phyloP scores from a whole-genome alignment of 78 protist genomes.

The Pigoraptor vietnamica region DNA sequence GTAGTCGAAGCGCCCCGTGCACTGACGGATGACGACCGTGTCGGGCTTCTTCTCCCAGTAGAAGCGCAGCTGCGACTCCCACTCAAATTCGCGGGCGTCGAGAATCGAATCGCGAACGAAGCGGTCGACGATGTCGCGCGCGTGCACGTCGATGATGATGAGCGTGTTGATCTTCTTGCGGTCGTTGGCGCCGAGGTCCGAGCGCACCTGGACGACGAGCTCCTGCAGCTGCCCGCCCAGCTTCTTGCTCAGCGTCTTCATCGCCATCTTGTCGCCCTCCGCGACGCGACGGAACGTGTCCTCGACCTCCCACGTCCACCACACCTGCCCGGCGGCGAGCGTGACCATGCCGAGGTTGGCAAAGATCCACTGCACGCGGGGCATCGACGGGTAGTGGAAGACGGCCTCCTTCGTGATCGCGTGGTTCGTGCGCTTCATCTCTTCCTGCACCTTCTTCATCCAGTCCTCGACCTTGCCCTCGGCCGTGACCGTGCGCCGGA shows the following conservation, averaged over 20 bases:
- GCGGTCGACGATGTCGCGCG: slow-evolving; percentile 78
- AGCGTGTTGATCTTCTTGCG: slow-evolving; percentile 78
- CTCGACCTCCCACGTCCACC: slow-evolving; percentile 91
- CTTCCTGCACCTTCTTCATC: slow-evolving; percentile 69
- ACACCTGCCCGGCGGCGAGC: slow-evolving; percentile 69
- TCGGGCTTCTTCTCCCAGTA: slow-evolving; percentile 58
- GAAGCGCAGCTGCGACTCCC: slow-evolving; percentile 90
- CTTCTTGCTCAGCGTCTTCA: slow-evolving; percentile 30
- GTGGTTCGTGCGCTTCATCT: slow-evolving; percentile 59
- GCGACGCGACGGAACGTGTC: slow-evolving; percentile 67
- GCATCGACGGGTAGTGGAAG: slow-evolving; percentile 54
- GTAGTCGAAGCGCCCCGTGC: slow-evolving; percentile 70
- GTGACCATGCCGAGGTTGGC: slow-evolving; percentile 53
- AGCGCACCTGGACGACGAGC: slow-evolving; percentile 48
- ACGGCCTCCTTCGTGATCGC: slow-evolving; percentile 62
- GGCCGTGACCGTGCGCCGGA: slow-evolving; percentile 27
- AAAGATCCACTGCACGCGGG: slow-evolving; percentile 60
- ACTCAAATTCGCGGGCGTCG: slow-evolving; percentile 80
- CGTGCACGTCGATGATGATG: slow-evolving; percentile 87
- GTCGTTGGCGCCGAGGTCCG: background rate
- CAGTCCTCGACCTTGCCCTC: slow-evolving; percentile 87
- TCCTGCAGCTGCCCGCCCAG: slow-evolving; percentile 47
- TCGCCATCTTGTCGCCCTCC: slow-evolving; percentile 56
- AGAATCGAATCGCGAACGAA: slow-evolving; percentile 82
- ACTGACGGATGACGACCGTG: slow-evolving; percentile 57